Percentiles rank a stretch among this genome's conserved stretches.
Conservation (phyloP, 768 basidiomycete species). For the Tricholoma terreum region DNA sequence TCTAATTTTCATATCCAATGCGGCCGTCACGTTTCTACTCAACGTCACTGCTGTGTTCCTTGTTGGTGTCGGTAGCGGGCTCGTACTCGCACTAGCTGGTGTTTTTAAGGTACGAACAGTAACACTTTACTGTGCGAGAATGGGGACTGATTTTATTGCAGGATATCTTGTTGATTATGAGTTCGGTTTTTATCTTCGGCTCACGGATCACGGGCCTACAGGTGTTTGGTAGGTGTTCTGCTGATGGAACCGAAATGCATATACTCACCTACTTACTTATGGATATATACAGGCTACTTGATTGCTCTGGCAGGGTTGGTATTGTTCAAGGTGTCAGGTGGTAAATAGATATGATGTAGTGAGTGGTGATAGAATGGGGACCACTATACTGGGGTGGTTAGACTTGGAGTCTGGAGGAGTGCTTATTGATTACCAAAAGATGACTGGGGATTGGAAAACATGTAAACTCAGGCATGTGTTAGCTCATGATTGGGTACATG, state of each 20-base stretch:
- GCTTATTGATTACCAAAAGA: too few relatives aligned
- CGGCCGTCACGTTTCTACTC: slow-evolving; percentile 79
- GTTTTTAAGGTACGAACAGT: slow-evolving; percentile 70
- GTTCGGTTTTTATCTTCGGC: slow-evolving; percentile 85
- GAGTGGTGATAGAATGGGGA: too few relatives aligned
- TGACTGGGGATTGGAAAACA: too few relatives aligned
- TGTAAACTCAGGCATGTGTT: too few relatives aligned
- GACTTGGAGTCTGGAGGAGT: too few relatives aligned
- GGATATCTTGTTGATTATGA: slow-evolving; percentile 93
- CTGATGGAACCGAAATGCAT: neutral
- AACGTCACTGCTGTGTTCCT: slow-evolving; percentile 95
- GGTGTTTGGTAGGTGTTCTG: slow-evolving; percentile 61
- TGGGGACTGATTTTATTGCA: slow-evolving; percentile 21
- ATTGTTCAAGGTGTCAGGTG: slow-evolving; percentile 75
- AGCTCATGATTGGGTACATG: too few relatives aligned
- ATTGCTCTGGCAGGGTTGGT: slow-evolving; percentile 84
- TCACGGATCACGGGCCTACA: slow-evolving; percentile 80
- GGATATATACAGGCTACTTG: slow-evolving; percentile 68
- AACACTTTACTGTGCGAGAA: too few relatives aligned
- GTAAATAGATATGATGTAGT: too few relatives aligned
- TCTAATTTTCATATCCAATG: slow-evolving; percentile 76
- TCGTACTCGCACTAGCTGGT: slow-evolving; percentile 90
- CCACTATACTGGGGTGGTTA: too few relatives aligned
- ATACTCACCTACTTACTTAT: slow-evolving; percentile 1
- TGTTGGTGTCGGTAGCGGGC: slow-evolving; percentile 82